A percentile compares a stretch with the other conserved stretches of the same genome.
Evolutionary conservation across 176 grass and related monocot species (phyloP).

Genomic region (Zizania latifolia): DNA sequence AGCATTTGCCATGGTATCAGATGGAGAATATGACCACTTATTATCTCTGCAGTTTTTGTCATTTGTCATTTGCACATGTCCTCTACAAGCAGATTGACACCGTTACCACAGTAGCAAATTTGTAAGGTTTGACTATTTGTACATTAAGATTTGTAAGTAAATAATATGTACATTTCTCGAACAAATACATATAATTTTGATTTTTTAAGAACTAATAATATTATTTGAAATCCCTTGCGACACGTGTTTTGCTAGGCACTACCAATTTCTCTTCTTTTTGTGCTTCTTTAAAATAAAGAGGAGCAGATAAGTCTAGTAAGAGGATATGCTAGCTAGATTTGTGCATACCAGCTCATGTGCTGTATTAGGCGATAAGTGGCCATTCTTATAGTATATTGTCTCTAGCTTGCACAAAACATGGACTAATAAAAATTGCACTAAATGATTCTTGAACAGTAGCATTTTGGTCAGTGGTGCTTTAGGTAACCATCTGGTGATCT

Average conservation of each 20-base stretch:
- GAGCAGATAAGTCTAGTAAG: slow-evolving; percentile 9
- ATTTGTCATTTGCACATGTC: too few relatives aligned
- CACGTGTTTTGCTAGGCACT: too few relatives aligned
- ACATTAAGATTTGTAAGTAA: too few relatives aligned
- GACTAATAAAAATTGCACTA: slow-evolving; percentile 5
- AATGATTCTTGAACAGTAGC: slow-evolving; percentile 24
- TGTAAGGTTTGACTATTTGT: too few relatives aligned
- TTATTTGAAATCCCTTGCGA: too few relatives aligned
- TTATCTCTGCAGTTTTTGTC: neutral
- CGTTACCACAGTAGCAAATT: too few relatives aligned
- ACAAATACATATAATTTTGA: too few relatives aligned
- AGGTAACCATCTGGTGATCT: slow-evolving; percentile 32
- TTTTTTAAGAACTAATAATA: too few relatives aligned
- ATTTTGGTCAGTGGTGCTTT: slow-evolving; percentile 33
- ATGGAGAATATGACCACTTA: neutral
- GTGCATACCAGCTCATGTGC: slow-evolving; percentile 4
- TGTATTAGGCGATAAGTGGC: slow-evolving; percentile 15
- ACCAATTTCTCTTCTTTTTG: neutral
- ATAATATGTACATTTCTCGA: too few relatives aligned
- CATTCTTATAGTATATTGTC: slow-evolving; percentile 28
- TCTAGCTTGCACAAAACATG: slow-evolving; percentile 33
- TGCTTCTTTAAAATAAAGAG: neutral
- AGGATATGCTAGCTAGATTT: too few relatives aligned
- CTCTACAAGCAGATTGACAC: too few relatives aligned
- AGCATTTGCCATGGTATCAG: neutral